phyloP scores from a whole-genome alignment of 2,329 filamentous ascomycete species.

The Microsporum audouinii region DNA sequence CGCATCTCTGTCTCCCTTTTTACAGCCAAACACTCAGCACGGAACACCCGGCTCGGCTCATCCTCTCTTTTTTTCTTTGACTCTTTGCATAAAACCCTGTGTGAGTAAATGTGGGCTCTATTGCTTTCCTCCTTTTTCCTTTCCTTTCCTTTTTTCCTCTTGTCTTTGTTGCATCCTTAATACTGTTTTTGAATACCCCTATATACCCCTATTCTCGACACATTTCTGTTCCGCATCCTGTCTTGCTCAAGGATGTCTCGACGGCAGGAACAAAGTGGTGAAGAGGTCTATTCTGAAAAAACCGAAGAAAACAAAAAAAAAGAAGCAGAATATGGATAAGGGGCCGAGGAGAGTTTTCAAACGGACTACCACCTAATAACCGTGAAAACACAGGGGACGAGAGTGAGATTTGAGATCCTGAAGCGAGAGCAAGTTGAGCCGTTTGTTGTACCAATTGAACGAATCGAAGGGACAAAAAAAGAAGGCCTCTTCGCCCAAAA shows the following conservation, averaged over 20 bases:
- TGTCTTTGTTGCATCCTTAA: constrained; percentile 6
- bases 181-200: constrained; percentile 10
- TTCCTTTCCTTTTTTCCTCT: constrained; percentile 4
- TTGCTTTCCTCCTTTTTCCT: background rate
- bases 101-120: constrained; percentile 9
- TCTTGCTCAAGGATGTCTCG: background rate
- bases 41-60: constrained; percentile 10
- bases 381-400: background rate
- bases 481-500: background rate
- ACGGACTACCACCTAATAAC: background rate
- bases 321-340: background rate
- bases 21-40: background rate
- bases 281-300: background rate
- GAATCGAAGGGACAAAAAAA: background rate
- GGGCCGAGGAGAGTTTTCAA: background rate
- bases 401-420: constrained; percentile 1
- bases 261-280: constrained; percentile 4
- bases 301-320: background rate
- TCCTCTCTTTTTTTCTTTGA: constrained; percentile 28
- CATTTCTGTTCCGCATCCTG: constrained; percentile 4
- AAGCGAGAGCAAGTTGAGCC: background rate
- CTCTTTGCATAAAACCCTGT: constrained; percentile 7
- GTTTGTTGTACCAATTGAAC: background rate
- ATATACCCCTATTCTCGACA: constrained; percentile 12
- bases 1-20: background rate